These are phyloP conservation scores for Nasturtium officinale DNA, from an alignment of 345 rosid genomes.

Conservation along the genomic window DNA sequence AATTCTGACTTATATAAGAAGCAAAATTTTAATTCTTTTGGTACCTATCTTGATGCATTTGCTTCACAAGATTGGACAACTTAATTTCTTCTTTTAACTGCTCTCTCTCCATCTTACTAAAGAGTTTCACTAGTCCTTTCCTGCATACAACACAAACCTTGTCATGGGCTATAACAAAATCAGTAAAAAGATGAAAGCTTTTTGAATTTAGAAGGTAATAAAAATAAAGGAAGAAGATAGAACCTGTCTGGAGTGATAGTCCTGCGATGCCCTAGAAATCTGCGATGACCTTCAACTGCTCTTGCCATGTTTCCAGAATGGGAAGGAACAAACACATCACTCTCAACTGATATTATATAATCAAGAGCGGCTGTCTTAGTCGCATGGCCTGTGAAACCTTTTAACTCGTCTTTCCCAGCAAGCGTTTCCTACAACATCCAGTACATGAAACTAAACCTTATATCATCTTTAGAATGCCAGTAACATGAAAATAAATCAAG, in stretches of 20 bases:
- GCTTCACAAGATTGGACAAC: slow-evolving; percentile 54
- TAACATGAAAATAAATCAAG: not conserved
- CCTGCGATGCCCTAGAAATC: slow-evolving; percentile 85
- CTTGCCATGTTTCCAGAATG: slow-evolving; percentile 98
- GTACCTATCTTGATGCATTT: slow-evolving; percentile 77
- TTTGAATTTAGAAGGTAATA: not conserved
- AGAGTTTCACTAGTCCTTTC: slow-evolving; percentile 72
- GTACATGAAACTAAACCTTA: slow-evolving; percentile 12
- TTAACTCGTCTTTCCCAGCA: slow-evolving; percentile 62
- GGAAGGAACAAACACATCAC: slow-evolving; percentile 86
- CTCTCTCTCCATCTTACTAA: slow-evolving; percentile 71
- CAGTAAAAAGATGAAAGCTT: not conserved
- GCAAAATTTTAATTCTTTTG: not conserved
- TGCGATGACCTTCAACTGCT: slow-evolving; percentile 95
- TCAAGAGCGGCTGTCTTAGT: slow-evolving; percentile 92
- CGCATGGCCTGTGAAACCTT: slow-evolving; percentile 64
- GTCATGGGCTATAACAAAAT: not conserved
- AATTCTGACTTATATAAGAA: not conserved
- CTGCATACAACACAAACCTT: slow-evolving; percentile 46
- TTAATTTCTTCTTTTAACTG: slow-evolving; percentile 50
- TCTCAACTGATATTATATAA: slow-evolving; percentile 82
- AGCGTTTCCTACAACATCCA: slow-evolving; percentile 62
- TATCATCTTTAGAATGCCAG: not conserved
- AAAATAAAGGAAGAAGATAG: not conserved
- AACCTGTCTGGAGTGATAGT: slow-evolving; percentile 91